Conservation (phyloP, 129 eudicot genomes). For the Apium graveolens region DNA sequence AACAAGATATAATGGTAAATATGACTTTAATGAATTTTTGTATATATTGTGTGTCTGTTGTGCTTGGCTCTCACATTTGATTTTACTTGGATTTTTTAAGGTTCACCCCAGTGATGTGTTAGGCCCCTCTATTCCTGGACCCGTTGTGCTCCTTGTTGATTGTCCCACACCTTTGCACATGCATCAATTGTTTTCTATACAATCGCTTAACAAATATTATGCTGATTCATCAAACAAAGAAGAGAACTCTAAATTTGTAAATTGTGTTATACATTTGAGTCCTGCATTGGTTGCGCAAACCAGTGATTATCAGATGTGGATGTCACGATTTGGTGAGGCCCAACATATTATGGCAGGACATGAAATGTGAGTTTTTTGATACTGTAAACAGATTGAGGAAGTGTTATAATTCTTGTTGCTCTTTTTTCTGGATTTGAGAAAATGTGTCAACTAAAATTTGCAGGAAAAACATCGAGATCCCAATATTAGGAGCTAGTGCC, state of each 20-base stretch:
- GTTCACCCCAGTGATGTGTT: constrained; percentile 84
- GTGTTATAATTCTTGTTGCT: background rate
- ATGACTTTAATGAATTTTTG: background rate
- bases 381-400: background rate
- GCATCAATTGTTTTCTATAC: constrained; percentile 41
- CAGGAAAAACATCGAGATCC: constrained; percentile 81
- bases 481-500: constrained; percentile 74
- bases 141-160: constrained; percentile 71
- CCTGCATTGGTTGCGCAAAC: constrained; percentile 47
- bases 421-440: background rate
- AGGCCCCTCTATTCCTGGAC: constrained; percentile 86
- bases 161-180: constrained; percentile 75
- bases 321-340: constrained; percentile 64
- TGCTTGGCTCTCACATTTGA: background rate
- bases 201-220: constrained; percentile 44
- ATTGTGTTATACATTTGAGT: constrained; percentile 81
- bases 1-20: constrained; percentile 51
- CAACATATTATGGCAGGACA: constrained; percentile 92
- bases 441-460: background rate
- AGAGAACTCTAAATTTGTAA: constrained; percentile 47
- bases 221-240: constrained; percentile 27
- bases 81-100: constrained; percentile 27
- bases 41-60: background rate
- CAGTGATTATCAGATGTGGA: constrained; percentile 64
- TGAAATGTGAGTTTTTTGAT: constrained; percentile 43